These are phyloP conservation scores for Thelephora ganbajun DNA, from an alignment of 768 basidiomycete species.

Conservation along the genomic window DNA sequence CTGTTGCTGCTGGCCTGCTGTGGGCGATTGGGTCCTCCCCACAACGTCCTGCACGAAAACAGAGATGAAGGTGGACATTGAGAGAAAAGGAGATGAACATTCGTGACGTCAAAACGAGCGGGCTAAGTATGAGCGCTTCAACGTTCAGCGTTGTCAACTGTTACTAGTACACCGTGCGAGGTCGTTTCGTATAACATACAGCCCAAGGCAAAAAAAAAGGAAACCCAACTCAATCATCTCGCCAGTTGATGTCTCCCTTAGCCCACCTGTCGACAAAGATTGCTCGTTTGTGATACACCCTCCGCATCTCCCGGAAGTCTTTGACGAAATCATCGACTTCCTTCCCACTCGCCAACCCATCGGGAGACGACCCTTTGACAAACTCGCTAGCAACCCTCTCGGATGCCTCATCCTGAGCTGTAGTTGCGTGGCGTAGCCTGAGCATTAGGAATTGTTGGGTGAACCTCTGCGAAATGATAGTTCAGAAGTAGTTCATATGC, in stretches of 20 bases:
- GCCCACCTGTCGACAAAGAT: slow-evolving; percentile 87
- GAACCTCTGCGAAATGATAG: slow-evolving; percentile 42
- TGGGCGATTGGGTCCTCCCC: too few relatives aligned
- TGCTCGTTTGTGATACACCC: slow-evolving; percentile 85
- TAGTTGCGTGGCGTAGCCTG: slow-evolving; percentile 77
- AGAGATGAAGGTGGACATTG: too few relatives aligned
- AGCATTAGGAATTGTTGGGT: slow-evolving; percentile 80
- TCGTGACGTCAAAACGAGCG: too few relatives aligned
- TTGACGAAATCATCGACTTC: slow-evolving; percentile 81
- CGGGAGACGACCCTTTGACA: slow-evolving; percentile 39
- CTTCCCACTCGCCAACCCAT: slow-evolving; percentile 17
- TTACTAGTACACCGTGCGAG: not conserved
- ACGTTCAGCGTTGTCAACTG: not conserved
- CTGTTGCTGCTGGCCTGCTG: too few relatives aligned
- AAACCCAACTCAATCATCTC: slow-evolving; percentile 35
- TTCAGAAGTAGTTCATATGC: not conserved
- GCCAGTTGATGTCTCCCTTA: slow-evolving; percentile 75
- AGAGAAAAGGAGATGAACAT: too few relatives aligned
- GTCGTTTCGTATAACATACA: not conserved
- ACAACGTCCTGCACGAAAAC: too few relatives aligned
- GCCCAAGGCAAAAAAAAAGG: not conserved
- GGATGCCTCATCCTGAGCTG: slow-evolving; percentile 80
- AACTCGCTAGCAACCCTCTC: slow-evolving; percentile 78
- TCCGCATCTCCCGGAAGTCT: slow-evolving; percentile 77
- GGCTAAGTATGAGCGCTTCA: too few relatives aligned